Percentiles rank a stretch among this genome's conserved stretches.
Evolutionary conservation across 108 stramenopile species (phyloP).

Genomic region (Stephanodiscus triporus): DNA sequence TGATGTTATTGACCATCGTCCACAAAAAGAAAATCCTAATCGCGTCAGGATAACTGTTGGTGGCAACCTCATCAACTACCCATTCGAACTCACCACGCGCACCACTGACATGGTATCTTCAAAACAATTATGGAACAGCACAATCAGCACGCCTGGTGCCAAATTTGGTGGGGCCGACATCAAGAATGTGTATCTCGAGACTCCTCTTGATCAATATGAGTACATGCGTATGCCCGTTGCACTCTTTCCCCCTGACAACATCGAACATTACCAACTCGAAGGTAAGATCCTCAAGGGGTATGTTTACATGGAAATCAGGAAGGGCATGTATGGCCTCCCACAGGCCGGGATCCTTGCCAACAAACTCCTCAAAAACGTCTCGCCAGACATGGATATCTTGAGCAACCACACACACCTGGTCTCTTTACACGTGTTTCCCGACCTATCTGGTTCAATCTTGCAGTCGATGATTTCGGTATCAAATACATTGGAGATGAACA

Average conservation of each 20-base stretch:
- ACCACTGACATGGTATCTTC: conserved; percentile 1
- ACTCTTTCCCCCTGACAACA: conserved; percentile 12
- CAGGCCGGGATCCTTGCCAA: conserved; percentile 26
- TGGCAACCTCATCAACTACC: not conserved
- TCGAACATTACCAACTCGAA: conserved; percentile 11
- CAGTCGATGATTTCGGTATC: not conserved
- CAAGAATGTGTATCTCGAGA: conserved; percentile 44
- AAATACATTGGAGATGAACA: conserved; percentile 34
- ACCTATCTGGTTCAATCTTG: conserved; percentile 28
- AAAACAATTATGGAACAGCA: not conserved
- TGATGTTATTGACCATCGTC: not conserved
- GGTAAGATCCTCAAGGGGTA: not conserved
- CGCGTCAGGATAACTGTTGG: no score
- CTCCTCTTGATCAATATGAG: conserved; percentile 36
- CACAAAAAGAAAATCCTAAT: no score
- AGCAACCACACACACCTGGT: conserved; percentile 20
- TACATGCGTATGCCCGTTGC: conserved; percentile 39
- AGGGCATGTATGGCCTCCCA: conserved; percentile 24
- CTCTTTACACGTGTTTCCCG: not conserved
- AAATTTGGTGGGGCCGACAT: conserved; percentile 18
- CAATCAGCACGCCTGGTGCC: not conserved
- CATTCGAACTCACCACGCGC: conserved; percentile 4
- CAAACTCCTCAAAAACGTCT: conserved; percentile 14
- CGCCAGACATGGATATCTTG: conserved; percentile 6
- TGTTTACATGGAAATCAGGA: conserved; percentile 14